phyloP scores from a whole-genome alignment of 495 filamentous ascomycete genomes.

The Astrocystis sublimbata region DNA sequence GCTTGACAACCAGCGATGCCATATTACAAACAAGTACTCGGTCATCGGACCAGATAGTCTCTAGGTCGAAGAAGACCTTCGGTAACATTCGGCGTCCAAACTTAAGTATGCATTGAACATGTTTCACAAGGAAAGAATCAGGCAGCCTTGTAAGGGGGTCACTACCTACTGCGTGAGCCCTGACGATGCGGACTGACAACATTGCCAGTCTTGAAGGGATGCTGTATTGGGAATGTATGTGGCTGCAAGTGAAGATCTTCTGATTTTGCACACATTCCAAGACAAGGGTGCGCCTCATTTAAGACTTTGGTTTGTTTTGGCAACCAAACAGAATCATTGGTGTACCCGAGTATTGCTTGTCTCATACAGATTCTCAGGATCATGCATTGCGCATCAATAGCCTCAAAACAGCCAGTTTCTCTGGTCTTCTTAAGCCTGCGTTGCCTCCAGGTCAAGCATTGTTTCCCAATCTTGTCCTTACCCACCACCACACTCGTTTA shows the following conservation, averaged over 20 bases:
- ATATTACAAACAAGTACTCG: slow-evolving; percentile 1
- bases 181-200: slow-evolving; percentile 15
- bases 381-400: slow-evolving; percentile 10
- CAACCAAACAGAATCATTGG: slow-evolving; percentile 22
- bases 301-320: slow-evolving; percentile 28
- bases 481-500: slow-evolving; percentile 10
- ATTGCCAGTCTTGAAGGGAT: slow-evolving; percentile 19
- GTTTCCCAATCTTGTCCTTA: background rate
- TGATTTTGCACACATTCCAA: slow-evolving; percentile 28
- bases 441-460: background rate
- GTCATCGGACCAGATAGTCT: slow-evolving; percentile 3
- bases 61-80: background rate
- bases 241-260: slow-evolving; percentile 4
- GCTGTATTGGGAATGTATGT: slow-evolving; percentile 20
- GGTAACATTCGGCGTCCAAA: slow-evolving; percentile 22
- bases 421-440: slow-evolving; percentile 25
- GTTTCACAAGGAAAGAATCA: slow-evolving; percentile 23
- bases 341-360: slow-evolving; percentile 27
- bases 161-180: slow-evolving; percentile 17
- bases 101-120: slow-evolving; percentile 31
- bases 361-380: slow-evolving; percentile 27
- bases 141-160: slow-evolving; percentile 28
- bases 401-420: slow-evolving; percentile 21
- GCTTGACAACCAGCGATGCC: slow-evolving; percentile 5
- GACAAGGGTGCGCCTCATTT: slow-evolving; percentile 27